These are phyloP conservation scores for Pholiota microspora DNA, from an alignment of 768 basidiomycete genomes.

Conservation along the genomic window DNA sequence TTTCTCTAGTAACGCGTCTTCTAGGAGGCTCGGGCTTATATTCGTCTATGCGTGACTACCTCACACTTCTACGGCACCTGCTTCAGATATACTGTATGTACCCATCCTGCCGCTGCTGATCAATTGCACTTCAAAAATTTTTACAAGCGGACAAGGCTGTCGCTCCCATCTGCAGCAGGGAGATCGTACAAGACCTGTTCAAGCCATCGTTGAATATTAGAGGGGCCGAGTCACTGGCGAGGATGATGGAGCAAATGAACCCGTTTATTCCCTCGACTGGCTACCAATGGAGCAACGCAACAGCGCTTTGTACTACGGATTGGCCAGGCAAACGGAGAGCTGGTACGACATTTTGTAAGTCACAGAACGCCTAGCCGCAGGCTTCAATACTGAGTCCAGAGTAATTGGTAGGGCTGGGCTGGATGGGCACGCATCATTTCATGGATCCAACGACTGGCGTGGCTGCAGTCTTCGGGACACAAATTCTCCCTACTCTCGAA, in stretches of 20 bases:
- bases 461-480: constrained; percentile 21
- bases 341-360: constrained; percentile 29
- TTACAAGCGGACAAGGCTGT: background rate
- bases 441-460: constrained; percentile 32
- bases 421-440: constrained; percentile 27
- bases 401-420: constrained; percentile 25
- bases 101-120: background rate
- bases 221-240: constrained; percentile 15
- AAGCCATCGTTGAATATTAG: constrained; percentile 19
- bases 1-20: constrained; percentile 15
- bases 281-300: constrained; percentile 25
- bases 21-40: constrained; percentile 27
- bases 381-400: background rate
- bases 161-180: background rate
- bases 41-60: constrained; percentile 25
- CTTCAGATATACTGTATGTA: constrained; percentile 25
- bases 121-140: constrained; percentile 11
- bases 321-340: constrained; percentile 24
- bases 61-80: constrained; percentile 27
- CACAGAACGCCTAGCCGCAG: too few relatives aligned
- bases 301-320: constrained; percentile 24
- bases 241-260: background rate
- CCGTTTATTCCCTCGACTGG: background rate
- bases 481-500: constrained; percentile 13
- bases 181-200: background rate